Conservation (phyloP, 75 land plant species). For the Adiantum capillusveneris region DNA sequence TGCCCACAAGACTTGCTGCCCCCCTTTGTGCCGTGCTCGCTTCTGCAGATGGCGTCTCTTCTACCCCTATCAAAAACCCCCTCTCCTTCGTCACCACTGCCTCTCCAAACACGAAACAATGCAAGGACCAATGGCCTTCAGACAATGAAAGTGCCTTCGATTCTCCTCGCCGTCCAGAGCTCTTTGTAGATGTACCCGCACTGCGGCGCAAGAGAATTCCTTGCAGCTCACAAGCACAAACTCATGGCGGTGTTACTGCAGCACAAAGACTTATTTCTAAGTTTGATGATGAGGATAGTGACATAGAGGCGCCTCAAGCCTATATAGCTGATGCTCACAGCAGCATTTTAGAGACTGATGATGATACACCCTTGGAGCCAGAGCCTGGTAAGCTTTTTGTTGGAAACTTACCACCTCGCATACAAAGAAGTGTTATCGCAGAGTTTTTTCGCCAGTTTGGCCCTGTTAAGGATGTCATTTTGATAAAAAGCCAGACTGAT, state of each 20-base stretch:
- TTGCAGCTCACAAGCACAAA: background rate
- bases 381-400: conserved; percentile 83
- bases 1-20: too few species aligned
- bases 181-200: background rate
- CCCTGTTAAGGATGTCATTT: conserved; percentile 60
- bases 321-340: background rate
- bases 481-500: conserved; percentile 59
- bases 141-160: background rate
- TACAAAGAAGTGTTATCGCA: conserved; percentile 48
- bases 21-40: too few species aligned
- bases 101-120: background rate
- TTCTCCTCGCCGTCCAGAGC: conserved; percentile 1
- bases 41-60: background rate
- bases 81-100: background rate
- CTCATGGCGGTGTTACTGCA: background rate
- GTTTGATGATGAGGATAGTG: background rate
- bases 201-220: background rate
- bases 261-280: background rate
- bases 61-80: background rate
- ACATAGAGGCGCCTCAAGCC: background rate
- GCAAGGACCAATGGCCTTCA: background rate
- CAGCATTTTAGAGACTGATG: background rate
- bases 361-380: background rate
- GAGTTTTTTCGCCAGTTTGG: conserved; percentile 86
- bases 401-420: conserved; percentile 72